These are phyloP conservation scores for Ceratobasidium sp. DNA, from an alignment of 1,284 basidiomycete genomes.

Conservation along the genomic window DNA sequence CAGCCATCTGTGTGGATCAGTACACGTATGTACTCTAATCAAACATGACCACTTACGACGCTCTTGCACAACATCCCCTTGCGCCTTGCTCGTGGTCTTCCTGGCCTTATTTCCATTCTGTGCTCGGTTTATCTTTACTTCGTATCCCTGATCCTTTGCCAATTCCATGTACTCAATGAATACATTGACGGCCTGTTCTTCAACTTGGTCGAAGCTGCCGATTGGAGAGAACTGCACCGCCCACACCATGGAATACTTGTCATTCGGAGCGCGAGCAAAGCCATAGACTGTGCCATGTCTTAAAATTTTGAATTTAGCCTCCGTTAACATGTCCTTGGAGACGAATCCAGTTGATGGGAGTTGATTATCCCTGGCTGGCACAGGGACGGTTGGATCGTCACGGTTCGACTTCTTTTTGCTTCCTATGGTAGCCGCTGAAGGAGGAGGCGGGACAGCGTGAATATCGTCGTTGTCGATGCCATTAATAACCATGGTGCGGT, in stretches of 20 bases:
- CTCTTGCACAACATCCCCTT: too few species aligned
- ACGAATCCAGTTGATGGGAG: not conserved
- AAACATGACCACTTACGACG: not conserved
- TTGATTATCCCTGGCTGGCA: not conserved
- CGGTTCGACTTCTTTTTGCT: too few species aligned
- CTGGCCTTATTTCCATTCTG: too few species aligned
- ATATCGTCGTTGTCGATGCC: not conserved
- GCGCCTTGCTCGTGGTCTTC: too few species aligned
- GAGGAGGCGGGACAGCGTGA: too few species aligned
- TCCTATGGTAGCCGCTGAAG: too few species aligned
- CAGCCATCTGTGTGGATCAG: not conserved
- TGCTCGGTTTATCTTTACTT: not conserved
- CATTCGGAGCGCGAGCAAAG: not conserved
- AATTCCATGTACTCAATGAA: not conserved
- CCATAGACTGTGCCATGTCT: not conserved
- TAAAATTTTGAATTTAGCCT: not conserved
- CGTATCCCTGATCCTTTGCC: not conserved
- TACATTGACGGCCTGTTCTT: not conserved
- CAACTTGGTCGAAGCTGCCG: not conserved
- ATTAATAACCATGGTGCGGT: not conserved
- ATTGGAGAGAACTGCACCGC: not conserved
- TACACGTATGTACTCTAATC: not conserved
- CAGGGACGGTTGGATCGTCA: not conserved
- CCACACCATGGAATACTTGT: not conserved
- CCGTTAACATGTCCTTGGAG: not conserved